A percentile compares a stretch with the other conserved stretches of the same genome.
These are phyloP conservation scores for Erodium chrysanthum DNA, from an alignment of 441 rosid species.

Conservation along the genomic window DNA sequence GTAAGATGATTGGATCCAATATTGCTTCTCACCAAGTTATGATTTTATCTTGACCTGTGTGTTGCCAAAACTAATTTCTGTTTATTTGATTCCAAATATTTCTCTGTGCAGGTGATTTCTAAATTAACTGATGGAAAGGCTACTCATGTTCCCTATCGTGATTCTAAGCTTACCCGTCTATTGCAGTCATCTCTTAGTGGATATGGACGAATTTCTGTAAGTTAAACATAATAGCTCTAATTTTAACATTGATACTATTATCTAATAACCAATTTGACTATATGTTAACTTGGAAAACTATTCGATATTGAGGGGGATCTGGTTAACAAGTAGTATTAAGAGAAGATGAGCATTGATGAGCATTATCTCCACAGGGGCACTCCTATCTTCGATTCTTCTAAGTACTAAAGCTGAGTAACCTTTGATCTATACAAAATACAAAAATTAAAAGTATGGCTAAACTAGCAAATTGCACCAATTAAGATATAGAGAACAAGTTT, in stretches of 20 bases:
- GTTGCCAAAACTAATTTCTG: conserved; percentile 11
- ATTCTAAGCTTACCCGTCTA: conserved; percentile 97
- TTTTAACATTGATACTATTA: background rate
- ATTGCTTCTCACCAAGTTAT: background rate
- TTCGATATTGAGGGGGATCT: background rate
- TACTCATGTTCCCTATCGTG: conserved; percentile 95
- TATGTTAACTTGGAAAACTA: background rate
- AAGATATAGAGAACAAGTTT: background rate
- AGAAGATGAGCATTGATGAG: background rate
- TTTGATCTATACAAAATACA: background rate
- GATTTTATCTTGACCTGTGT: background rate
- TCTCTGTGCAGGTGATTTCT: conserved; percentile 70
- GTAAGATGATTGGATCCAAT: conserved; percentile 3
- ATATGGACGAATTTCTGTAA: conserved; percentile 96
- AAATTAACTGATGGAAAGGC: conserved; percentile 97
- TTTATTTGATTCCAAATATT: conserved; percentile 11
- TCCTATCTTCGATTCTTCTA: background rate
- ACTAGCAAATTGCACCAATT: background rate
- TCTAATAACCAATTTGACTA: conserved; percentile 5
- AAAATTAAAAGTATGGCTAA: background rate
- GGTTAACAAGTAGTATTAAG: background rate
- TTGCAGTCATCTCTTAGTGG: conserved; percentile 95
- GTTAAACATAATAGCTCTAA: conserved; percentile 23
- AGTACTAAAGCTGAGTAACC: background rate
- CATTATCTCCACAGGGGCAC: background rate